phyloP scores from a whole-genome alignment of 805 yeast genomes.

The Clavispora asparagi region DNA sequence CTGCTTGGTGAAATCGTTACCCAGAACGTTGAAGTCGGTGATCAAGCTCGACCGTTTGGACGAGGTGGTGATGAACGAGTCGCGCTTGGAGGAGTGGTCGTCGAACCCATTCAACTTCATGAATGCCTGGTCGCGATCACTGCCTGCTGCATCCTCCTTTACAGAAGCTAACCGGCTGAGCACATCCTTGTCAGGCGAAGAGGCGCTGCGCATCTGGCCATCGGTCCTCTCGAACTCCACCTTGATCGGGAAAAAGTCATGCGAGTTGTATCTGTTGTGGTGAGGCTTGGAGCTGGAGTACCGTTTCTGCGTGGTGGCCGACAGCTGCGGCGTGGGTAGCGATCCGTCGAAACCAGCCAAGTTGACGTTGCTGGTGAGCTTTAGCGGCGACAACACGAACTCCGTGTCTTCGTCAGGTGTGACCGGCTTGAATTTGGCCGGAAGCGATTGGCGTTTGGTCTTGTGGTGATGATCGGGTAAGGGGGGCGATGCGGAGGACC shows the following conservation, averaged over 20 bases:
- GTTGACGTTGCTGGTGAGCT: conserved; percentile 24
- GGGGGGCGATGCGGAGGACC: conserved; percentile 21
- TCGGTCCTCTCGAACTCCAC: conserved; percentile 36
- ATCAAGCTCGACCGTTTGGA: conserved; percentile 29
- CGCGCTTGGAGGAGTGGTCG: conserved; percentile 8
- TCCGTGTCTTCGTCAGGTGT: conserved; percentile 22
- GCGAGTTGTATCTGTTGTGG: conserved; percentile 38
- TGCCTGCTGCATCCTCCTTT: conserved; percentile 13
- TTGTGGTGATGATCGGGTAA: conserved; percentile 28
- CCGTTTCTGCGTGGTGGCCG: conserved; percentile 15
- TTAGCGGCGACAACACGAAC: conserved; percentile 39
- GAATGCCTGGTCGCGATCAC: conserved; percentile 20
- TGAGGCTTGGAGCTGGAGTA: conserved; percentile 26
- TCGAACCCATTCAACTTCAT: conserved; percentile 25
- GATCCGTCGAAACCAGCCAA: conserved; percentile 14
- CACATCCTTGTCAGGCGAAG: conserved; percentile 24
- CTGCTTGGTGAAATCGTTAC: conserved; percentile 32
- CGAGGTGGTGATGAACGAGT: conserved; percentile 19
- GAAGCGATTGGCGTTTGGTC: conserved; percentile 31
- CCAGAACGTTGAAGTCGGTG: conserved; percentile 17
- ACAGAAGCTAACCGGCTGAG: conserved; percentile 11
- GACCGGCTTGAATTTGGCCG: conserved; percentile 22
- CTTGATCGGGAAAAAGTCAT: conserved; percentile 37
- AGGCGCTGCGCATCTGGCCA: conserved; percentile 17
- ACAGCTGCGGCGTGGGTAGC: conserved; percentile 4